These are phyloP conservation scores for Sambucus nigra DNA, from an alignment of 129 eudicot genomes.

Conservation along the genomic window DNA sequence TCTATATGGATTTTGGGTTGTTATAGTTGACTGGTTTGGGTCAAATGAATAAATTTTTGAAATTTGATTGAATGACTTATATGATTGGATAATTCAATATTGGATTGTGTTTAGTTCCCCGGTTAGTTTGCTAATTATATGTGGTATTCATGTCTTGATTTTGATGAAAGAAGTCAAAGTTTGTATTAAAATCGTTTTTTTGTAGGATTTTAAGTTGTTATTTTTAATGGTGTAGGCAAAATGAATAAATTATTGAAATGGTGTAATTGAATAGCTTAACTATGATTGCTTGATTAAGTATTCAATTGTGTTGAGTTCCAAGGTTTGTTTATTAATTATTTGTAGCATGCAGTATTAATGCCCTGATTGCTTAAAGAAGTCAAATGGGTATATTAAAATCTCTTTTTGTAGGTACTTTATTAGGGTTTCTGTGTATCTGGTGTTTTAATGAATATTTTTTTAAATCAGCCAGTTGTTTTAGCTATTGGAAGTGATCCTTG, in stretches of 20 bases:
- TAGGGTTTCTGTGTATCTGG: not conserved
- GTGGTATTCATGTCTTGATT: not conserved
- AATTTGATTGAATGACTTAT: not conserved
- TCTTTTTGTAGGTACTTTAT: not conserved
- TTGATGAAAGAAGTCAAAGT: too few species aligned
- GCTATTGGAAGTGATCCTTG: not conserved
- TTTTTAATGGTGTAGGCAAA: constrained; percentile 9
- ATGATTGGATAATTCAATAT: not conserved
- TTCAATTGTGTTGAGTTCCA: not conserved
- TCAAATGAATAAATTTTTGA: too few species aligned
- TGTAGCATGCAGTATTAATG: too few species aligned
- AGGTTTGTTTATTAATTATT: too few species aligned
- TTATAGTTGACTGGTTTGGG: too few species aligned
- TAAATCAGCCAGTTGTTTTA: not conserved
- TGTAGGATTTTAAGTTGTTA: not conserved
- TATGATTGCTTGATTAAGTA: not conserved
- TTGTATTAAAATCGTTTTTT: too few species aligned
- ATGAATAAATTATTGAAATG: too few species aligned
- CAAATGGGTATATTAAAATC: too few species aligned
- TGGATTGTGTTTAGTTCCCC: not conserved
- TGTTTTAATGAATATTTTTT: not conserved
- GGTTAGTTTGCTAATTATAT: not conserved
- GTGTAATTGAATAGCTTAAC: too few species aligned
- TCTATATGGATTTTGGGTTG: too few species aligned
- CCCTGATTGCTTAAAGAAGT: too few species aligned